Percentiles rank a stretch among this genome's conserved stretches.
These are phyloP conservation scores for Pyrus hybrid DNA, from an alignment of 331 rosid species.

Conservation along the genomic window DNA sequence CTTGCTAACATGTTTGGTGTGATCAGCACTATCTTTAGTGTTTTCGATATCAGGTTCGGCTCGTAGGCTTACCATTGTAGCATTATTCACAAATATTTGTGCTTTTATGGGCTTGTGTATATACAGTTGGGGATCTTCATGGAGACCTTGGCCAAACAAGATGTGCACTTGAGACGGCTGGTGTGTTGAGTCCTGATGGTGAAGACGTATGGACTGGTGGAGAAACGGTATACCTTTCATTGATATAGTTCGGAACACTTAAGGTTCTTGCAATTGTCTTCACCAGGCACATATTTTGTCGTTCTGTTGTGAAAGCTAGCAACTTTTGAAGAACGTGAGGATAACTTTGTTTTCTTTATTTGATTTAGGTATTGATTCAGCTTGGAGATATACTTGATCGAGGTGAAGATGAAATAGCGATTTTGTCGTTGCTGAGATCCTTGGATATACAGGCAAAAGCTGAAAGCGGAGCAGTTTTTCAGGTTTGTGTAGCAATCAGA, in stretches of 20 bases:
- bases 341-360: not conserved
- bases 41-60: not conserved
- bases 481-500: conserved; percentile 42
- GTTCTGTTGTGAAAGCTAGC: not conserved
- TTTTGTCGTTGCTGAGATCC: conserved; percentile 75
- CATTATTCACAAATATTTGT: not conserved
- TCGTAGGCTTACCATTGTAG: not conserved
- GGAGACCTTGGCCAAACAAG: conserved; percentile 84
- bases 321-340: not conserved
- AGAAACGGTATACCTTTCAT: conserved; percentile 42
- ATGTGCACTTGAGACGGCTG: conserved; percentile 85
- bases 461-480: conserved; percentile 91
- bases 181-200: conserved; percentile 72
- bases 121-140: conserved; percentile 86
- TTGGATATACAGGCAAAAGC: conserved; percentile 77
- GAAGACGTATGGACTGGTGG: conserved; percentile 86
- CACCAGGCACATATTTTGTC: not conserved
- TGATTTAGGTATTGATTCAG: conserved; percentile 70
- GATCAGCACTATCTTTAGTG: not conserved
- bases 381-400: conserved; percentile 95
- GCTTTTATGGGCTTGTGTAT: not conserved
- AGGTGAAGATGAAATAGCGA: conserved; percentile 94
- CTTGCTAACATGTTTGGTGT: not conserved
- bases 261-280: not conserved
- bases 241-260: not conserved